Percentiles rank a stretch among this genome's conserved stretches.
Evolutionary conservation across 495 filamentous ascomycete species (phyloP).

Genomic region (Cladorrhinum samala): DNA sequence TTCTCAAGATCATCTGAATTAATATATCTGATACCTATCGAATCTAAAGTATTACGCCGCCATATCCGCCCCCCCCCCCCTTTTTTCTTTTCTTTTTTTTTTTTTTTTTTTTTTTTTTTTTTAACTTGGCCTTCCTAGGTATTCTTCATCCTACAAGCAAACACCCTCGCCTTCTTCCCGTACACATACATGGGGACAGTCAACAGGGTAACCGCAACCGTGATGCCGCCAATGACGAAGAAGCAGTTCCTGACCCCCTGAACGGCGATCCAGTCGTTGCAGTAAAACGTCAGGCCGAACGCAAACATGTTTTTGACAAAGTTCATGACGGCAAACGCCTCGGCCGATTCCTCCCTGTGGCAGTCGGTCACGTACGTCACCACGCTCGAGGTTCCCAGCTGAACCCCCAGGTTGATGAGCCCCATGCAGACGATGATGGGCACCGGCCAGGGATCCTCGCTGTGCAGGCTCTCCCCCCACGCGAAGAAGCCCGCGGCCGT

Average conservation of each 20-base stretch:
- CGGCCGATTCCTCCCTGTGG: slow-evolving; percentile 36
- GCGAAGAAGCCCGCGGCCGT: slow-evolving; percentile 42
- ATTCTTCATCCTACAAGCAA: background rate
- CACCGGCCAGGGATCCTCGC: slow-evolving; percentile 22
- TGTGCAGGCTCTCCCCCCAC: slow-evolving; percentile 33
- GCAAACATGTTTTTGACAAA: slow-evolving; percentile 39
- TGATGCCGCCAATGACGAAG: slow-evolving; percentile 37
- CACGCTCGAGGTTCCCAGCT: slow-evolving; percentile 35
- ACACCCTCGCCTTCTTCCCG: slow-evolving; percentile 6
- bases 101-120: background rate
- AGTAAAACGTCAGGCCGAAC: slow-evolving; percentile 34
- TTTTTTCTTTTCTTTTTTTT: background rate
- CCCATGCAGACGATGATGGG: slow-evolving; percentile 41
- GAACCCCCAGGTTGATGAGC: slow-evolving; percentile 40
- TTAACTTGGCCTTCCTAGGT: too few species aligned
- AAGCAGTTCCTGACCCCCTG: slow-evolving; percentile 36
- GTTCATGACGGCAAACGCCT: slow-evolving; percentile 40
- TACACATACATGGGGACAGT: slow-evolving; percentile 36
- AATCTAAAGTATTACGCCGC: too few species aligned
- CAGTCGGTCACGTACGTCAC: slow-evolving; percentile 40
- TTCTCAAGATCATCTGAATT: too few species aligned
- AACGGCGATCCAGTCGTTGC: slow-evolving; percentile 34
- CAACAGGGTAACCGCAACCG: slow-evolving; percentile 28
- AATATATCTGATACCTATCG: too few species aligned
- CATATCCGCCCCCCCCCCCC: background rate